Percentiles rank a stretch among this genome's conserved stretches.
Evolutionary conservation across 2,329 filamentous ascomycete genomes (phyloP).

Genomic region (Epichloe coenophiala): DNA sequence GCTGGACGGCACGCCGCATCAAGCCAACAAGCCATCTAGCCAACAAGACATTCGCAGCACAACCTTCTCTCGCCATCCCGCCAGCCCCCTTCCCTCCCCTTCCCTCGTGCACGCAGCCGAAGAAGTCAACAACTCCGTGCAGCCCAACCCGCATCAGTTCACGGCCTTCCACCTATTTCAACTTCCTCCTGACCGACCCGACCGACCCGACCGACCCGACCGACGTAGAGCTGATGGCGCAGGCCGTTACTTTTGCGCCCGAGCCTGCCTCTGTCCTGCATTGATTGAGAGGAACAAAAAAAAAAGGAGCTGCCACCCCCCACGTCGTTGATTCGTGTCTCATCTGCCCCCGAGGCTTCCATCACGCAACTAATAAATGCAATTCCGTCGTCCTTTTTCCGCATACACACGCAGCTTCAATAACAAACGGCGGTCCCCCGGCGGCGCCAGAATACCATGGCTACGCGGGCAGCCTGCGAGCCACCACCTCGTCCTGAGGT

Average conservation of each 20-base stretch:
- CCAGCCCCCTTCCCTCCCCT: not conserved
- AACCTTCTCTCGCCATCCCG: not conserved
- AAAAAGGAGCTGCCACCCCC: not conserved
- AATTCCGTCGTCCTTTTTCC: not conserved
- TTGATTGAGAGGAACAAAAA: not conserved
- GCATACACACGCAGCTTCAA: not conserved
- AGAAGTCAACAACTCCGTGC: not conserved
- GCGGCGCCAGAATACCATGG: constrained; percentile 20
- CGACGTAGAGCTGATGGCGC: constrained; percentile 6
- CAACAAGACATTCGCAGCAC: not conserved
- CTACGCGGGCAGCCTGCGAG: constrained; percentile 25
- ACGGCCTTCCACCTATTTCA: not conserved
- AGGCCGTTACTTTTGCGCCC: constrained; percentile 1
- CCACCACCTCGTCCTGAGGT: constrained; percentile 38
- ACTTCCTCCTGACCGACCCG: not conserved
- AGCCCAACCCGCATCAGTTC: not conserved
- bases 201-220: not conserved
- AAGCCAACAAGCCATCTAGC: not conserved
- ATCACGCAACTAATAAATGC: not conserved
- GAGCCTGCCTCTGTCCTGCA: constrained; percentile 6
- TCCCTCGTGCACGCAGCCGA: not conserved
- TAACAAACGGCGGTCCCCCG: not conserved
- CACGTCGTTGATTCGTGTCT: not conserved
- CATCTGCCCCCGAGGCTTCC: not conserved
- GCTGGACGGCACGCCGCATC: not conserved